Base-by-base conservation (phyloP, 192 early-diverging fungal genomes). In the Phycomyces nitens region DNA sequence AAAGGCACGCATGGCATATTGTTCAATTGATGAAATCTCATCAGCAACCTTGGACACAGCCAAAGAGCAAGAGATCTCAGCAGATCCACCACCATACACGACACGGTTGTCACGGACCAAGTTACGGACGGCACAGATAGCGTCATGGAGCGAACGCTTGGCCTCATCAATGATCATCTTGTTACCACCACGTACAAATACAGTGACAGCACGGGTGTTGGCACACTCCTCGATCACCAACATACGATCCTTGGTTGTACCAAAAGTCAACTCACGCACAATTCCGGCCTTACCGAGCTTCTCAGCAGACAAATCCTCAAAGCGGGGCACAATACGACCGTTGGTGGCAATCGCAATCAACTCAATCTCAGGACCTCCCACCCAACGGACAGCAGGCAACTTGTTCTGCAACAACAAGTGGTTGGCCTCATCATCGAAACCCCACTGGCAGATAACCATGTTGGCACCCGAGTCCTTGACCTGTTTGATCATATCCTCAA, bases 131-230 rank as follows among this genome's bases (percentile, higher is more conserved):
- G 95, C 98, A 62, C 96, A 99, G 68, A 99, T 94, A 21, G 98
- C 95, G 79, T 99, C 98, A 75, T 98, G 95, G 47, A 98, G 83
- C 61, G 92, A 93, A 43, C 97, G 88, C 80, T 97, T 95, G 65
- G 97, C 97, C 79, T 99, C 97, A 69, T 99, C 97, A 65, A 99
- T 94, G 60, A 99, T 95, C 97, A 98, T 97, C 84, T 99, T 98
- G 85, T 98, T 99, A 67, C 95, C 96, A 62, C 97, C 97, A 59
- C 97, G 89, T 51, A 95, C 91, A 77, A 99, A 94, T 27, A 97
- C 81, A 22, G 96, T 99, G 96, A 63, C 62, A 40, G 62, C 62
- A 54, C 62, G 62, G 51, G 93, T 88, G 82, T 99, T 99, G 78
- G 98, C 94, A 64, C 98, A 99, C 73, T 99, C 68, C 71, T 99